Evolutionary conservation across 495 filamentous ascomycete genomes (phyloP).

Genomic region (Annulohypoxylon nitens): DNA sequence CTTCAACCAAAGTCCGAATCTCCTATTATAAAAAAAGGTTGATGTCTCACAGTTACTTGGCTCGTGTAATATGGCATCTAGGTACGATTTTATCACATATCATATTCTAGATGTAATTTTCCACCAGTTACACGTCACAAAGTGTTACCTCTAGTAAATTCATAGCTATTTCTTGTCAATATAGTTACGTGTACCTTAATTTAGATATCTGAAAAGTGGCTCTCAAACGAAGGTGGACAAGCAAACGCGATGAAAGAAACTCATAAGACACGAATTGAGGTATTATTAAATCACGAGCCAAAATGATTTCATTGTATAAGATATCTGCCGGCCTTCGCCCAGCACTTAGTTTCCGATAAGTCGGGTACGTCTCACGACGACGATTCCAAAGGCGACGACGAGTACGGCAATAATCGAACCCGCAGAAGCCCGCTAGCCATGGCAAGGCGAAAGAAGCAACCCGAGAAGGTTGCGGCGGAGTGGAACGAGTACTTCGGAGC

Average conservation of each 20-base stretch:
- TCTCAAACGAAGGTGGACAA: slow-evolving; percentile 13
- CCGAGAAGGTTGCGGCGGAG: slow-evolving; percentile 17
- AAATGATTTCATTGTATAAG: not conserved
- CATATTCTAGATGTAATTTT: not conserved
- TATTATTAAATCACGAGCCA: not conserved
- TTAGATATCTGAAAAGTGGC: not conserved
- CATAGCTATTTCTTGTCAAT: not conserved
- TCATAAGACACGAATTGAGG: not conserved
- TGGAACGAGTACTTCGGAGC: slow-evolving; percentile 52
- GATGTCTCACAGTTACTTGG: not conserved
- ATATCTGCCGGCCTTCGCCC: not conserved
- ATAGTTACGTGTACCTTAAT: not conserved
- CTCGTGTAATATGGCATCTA: not conserved
- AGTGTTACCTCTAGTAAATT: not conserved
- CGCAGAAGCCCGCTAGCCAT: slow-evolving; percentile 2
- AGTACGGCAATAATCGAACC: not conserved
- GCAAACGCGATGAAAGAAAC: slow-evolving; percentile 25
- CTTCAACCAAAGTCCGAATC: not conserved
- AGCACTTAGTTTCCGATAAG: not conserved
- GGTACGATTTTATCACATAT: not conserved
- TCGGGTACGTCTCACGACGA: not conserved
- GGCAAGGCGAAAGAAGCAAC: slow-evolving; percentile 8
- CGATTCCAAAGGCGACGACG: not conserved
- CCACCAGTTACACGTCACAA: not conserved
- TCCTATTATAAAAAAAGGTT: not conserved